Evolutionary conservation across 2,329 filamentous ascomycete species (phyloP).

Genomic region (Penicillium psychrosexuale): DNA sequence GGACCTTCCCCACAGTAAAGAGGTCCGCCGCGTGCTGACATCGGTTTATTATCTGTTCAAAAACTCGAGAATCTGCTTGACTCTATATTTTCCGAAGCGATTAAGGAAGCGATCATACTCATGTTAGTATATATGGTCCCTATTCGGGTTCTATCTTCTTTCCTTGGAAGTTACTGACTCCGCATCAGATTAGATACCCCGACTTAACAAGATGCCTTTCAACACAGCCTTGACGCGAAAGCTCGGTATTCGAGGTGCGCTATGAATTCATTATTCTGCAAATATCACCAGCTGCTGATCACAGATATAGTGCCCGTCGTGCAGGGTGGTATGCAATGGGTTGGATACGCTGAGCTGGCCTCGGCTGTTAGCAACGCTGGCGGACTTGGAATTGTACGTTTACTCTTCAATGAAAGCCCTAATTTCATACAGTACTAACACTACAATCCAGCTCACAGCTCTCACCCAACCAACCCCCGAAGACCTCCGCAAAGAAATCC

Average conservation of each 20-base stretch:
- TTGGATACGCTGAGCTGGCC: conserved; percentile 53
- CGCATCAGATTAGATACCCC: conserved; percentile 9
- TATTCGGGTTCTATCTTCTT: not conserved
- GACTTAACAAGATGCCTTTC: conserved; percentile 55
- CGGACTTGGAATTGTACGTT: conserved; percentile 50
- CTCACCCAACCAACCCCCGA: conserved; percentile 90
- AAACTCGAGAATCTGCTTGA: not conserved
- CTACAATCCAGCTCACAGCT: conserved; percentile 45
- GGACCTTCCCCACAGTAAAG: conserved; percentile 24
- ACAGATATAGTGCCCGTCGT: conserved; percentile 44
- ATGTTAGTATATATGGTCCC: not conserved
- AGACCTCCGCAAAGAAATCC: conserved; percentile 90
- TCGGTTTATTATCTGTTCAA: conserved; percentile 4
- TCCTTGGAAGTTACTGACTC: conserved; percentile 4
- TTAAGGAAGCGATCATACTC: not conserved
- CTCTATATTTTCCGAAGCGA: not conserved
- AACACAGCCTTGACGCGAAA: conserved; percentile 61
- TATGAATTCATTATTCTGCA: not conserved
- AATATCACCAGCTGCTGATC: conserved; percentile 2
- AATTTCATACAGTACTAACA: not conserved
- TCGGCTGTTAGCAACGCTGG: conserved; percentile 55
- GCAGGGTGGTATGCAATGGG: conserved; percentile 57
- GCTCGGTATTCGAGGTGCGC: conserved; percentile 51
- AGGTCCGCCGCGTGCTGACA: conserved; percentile 23
- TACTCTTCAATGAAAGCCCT: not conserved